Evolutionary conservation across 2,329 filamentous ascomycete species (phyloP), one percentile per base, ranked within the genome.

Genomic region (Cladosporium sp.): DNA sequence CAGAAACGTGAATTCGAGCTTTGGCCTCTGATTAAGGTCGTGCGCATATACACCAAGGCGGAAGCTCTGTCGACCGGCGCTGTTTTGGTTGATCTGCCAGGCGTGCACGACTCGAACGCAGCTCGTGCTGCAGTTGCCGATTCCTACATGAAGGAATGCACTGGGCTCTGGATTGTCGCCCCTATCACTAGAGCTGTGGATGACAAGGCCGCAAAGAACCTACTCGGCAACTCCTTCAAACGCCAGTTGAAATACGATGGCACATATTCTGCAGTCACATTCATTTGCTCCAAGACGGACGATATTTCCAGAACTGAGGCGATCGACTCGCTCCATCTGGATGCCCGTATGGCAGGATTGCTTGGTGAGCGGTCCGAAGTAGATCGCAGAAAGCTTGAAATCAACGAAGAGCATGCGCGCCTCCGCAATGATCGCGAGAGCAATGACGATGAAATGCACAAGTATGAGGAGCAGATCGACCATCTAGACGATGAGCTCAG

Each of bases 251-350:
- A 82, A 53, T 79, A 79, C 59, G 82, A 85, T 54, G 77, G 78
- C 2, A 73, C 70, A 0, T 79, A 79, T 50, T 73, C 68, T 6
- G 71, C 68, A 2, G 70, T 84, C 2, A 82, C 79, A 0, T 84
- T 85, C 54, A 79, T 85, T 11, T 84, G 81, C 60, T 77, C 74
- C 13, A 85, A 84, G 61, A 82, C 79, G 0, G 83, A 85, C 60
- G 80, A 84, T 41, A 81, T 85, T 8, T 75, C 70, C 7, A 65
- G 75, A 3, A 71, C 65, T 0, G 74, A 80, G 52, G 74, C 73
- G 4, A 62, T 66, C 3, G 66, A 71, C 3, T 68, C 64, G 28
- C 63, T 76, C 34, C 60, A 62, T 3, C 61, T 74, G 1, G 64
- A 70, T 8, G 65, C 67, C 10, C 53, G 66, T 40, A 61, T 70